Evolutionary conservation across 1,139 yeast genomes (phyloP).

Genomic region (Blastobotrys persicus): DNA sequence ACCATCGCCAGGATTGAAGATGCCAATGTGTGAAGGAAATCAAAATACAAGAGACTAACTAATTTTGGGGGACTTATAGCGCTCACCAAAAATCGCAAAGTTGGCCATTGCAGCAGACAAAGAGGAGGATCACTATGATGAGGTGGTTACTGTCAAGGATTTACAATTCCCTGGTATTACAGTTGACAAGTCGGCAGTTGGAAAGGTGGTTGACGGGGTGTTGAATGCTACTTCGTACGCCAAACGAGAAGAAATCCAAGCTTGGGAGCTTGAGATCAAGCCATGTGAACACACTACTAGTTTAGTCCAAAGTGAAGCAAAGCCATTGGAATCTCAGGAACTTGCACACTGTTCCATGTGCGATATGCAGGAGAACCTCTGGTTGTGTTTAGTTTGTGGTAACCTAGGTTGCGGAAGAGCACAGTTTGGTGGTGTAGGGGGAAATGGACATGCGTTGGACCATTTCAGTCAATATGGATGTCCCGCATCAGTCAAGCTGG

Average conservation of each 20-base stretch:
- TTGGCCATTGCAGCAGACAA: conserved; percentile 68
- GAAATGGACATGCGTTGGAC: conserved; percentile 82
- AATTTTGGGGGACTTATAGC: too few species aligned
- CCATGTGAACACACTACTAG: conserved; percentile 74
- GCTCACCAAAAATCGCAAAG: conserved; percentile 57
- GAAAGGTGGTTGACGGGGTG: conserved; percentile 47
- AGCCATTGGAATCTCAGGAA: conserved; percentile 21
- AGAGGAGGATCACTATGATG: conserved; percentile 68
- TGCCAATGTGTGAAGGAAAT: too few species aligned
- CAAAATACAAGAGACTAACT: background rate
- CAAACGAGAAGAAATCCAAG: conserved; percentile 67
- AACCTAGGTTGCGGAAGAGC: conserved; percentile 87
- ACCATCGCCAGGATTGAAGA: too few species aligned
- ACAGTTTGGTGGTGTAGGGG: conserved; percentile 90
- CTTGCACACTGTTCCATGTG: conserved; percentile 53
- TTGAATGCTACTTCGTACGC: conserved; percentile 64
- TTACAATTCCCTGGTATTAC: conserved; percentile 26
- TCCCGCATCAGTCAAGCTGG: conserved; percentile 83
- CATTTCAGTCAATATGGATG: conserved; percentile 64
- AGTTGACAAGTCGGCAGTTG: conserved; percentile 20
- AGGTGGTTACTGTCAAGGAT: conserved; percentile 48
- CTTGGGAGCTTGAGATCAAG: conserved; percentile 87
- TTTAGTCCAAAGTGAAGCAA: conserved; percentile 42
- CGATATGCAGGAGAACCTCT: conserved; percentile 70
- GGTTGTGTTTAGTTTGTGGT: conserved; percentile 94